Evolutionary conservation across 352 stramenopile species (phyloP).

Genomic region (Globisporangium barbulae): DNA sequence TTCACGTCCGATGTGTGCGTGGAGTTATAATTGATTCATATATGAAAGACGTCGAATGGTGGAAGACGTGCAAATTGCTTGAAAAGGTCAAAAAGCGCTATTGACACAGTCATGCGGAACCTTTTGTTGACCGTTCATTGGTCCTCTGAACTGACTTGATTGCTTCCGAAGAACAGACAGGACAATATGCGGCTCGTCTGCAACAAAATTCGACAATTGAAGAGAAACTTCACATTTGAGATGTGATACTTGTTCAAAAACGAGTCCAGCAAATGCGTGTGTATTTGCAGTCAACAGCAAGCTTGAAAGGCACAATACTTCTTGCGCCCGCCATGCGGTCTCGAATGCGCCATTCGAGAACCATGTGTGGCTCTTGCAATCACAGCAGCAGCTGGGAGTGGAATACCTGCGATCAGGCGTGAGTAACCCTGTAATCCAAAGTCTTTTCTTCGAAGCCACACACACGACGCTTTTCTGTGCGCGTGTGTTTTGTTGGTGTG

Average conservation of each 20-base stretch:
- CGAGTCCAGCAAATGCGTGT: too few species aligned
- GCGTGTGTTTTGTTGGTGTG: not conserved
- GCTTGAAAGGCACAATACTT: too few species aligned
- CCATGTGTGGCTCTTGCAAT: not conserved
- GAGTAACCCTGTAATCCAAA: slow-evolving; percentile 2
- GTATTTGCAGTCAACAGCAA: too few species aligned
- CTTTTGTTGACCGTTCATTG: not conserved
- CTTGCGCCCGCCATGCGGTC: too few species aligned
- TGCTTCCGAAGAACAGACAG: not conserved
- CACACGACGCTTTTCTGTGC: not conserved
- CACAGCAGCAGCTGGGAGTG: not conserved
- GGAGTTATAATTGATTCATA: too few species aligned
- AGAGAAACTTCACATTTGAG: too few species aligned
- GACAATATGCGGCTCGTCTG: not conserved
- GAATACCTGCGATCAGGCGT: not conserved
- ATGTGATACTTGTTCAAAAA: too few species aligned
- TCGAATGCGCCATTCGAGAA: too few species aligned
- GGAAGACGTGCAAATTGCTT: too few species aligned
- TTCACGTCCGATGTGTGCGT: too few species aligned
- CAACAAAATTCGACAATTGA: too few species aligned
- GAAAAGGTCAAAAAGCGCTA: not conserved
- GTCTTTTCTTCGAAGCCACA: not conserved
- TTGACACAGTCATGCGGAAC: not conserved
- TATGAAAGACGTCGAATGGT: too few species aligned
- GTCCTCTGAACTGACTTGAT: slow-evolving; percentile 5